Conservation (phyloP, 306 rosid genomes). For the Castanospermum australe region DNA sequence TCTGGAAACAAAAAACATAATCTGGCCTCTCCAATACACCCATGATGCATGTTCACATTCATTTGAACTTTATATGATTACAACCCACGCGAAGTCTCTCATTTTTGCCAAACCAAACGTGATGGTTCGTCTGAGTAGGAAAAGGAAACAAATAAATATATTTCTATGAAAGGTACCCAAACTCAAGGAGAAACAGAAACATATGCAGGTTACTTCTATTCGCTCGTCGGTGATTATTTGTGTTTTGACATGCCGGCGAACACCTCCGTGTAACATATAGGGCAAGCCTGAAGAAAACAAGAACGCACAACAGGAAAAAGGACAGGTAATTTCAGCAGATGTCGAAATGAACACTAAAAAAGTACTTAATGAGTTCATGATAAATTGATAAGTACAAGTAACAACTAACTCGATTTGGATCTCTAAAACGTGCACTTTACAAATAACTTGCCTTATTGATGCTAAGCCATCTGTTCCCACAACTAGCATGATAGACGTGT, state of each 20-base stretch:
- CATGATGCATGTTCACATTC: conserved; percentile 30
- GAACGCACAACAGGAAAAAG: background rate
- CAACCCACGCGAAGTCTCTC: conserved; percentile 16
- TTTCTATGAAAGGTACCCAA: conserved; percentile 36
- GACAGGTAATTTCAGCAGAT: conserved; percentile 2
- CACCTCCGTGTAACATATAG: conserved; percentile 91
- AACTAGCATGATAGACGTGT: conserved; percentile 75
- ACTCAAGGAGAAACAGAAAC: conserved; percentile 37
- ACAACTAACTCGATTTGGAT: too few species aligned
- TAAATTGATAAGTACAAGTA: background rate
- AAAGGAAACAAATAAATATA: conserved; percentile 34
- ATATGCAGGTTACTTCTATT: conserved; percentile 25
- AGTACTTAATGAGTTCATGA: background rate
- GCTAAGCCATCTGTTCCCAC: conserved; percentile 94
- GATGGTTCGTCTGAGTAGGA: conserved; percentile 30
- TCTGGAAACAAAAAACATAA: conserved; percentile 33
- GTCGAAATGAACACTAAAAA: background rate
- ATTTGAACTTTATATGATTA: conserved; percentile 16
- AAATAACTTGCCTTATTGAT: conserved; percentile 77
- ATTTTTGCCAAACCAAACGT: conserved; percentile 14
- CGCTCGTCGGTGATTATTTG: conserved; percentile 23
- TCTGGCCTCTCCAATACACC: conserved; percentile 37
- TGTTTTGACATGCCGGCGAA: conserved; percentile 61
- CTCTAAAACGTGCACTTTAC: too few species aligned
- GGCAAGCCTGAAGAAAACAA: conserved; percentile 76